Base-by-base conservation (phyloP, 176 grass and related monocot genomes). In the Aechmea fasciata region DNA sequence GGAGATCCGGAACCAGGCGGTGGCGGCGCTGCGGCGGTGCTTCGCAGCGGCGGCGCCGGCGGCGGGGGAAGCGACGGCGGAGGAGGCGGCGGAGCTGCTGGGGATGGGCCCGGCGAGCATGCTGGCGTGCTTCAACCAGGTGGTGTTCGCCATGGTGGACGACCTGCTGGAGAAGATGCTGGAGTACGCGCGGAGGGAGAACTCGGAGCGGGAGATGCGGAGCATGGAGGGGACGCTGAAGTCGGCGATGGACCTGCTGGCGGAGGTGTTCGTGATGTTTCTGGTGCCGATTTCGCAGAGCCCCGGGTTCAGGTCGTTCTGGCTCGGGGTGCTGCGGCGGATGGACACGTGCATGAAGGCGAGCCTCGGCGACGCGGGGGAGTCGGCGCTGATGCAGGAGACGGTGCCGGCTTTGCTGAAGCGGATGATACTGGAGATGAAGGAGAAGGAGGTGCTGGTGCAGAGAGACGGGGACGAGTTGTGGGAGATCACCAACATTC, bases 271-370 rank as follows among this genome's bases (percentile, higher is more conserved):
- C 54, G 48, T 75, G 64, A 48, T 77, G 23, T 84, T 87, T 68
- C 52, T 92, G 53, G 70, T 80, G 20, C 85, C 82, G 10, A 29
- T 96, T 67, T 85, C 81, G 64, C 86, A 85, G 61, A 82, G 82
- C 20, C 63, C 66, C 2, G 93, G 85, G 63, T 97, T 97, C 86
- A 51, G 88, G 79, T 90, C 84, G 1, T 97, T 88, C 75, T 97
- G 93, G 89, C 81, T 97, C 10, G 86, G 88, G 52, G 83, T 97
- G 79, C 72, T 97, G 11, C 75, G 93, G 61, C 73, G 93, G 69
- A 83, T 92, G 89, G 93, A 97, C 83, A 90, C 88, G 1, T 97
- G 89, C 82, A 85, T 97, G 29, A 97, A 97, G 82, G 86, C 83
- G 2, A 81, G 85, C 50, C 66, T 85, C 15, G 82, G 83, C 1